phyloP scores from a whole-genome alignment of 805 yeast species.

The Lipomyces sp. region DNA sequence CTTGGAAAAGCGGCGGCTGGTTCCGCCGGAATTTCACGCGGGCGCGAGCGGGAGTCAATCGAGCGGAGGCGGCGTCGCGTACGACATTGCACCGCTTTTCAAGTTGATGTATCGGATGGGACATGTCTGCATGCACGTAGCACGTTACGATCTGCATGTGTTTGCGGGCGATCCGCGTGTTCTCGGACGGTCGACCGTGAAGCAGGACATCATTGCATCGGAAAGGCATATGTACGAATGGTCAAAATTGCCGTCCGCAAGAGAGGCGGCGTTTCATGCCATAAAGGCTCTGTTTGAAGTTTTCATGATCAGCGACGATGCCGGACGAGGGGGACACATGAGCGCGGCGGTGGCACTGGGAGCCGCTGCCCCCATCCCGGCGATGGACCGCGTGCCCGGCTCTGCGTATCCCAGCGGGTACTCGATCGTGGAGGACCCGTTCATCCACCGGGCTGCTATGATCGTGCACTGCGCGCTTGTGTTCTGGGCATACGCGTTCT shows the following conservation, averaged over 20 bases:
- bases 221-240: constrained; percentile 51
- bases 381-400: not conserved
- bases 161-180: constrained; percentile 79
- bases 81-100: constrained; percentile 13
- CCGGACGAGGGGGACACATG: not conserved
- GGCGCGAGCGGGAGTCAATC: constrained; percentile 1
- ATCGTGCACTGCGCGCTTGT: constrained; percentile 34
- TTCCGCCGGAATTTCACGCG: not conserved
- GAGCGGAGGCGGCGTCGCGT: not conserved
- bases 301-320: constrained; percentile 15
- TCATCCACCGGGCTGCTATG: constrained; percentile 33
- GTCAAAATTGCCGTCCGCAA: constrained; percentile 45
- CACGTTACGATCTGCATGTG: constrained; percentile 74
- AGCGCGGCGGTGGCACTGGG: not conserved
- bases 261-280: constrained; percentile 53
- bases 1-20: not conserved
- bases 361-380: not conserved
- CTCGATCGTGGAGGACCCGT: constrained; percentile 30
- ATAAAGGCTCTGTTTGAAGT: constrained; percentile 35
- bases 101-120: constrained; percentile 10
- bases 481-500: constrained; percentile 39
- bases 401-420: constrained; percentile 22
- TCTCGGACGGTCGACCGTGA: constrained; percentile 61
- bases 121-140: constrained; percentile 48
- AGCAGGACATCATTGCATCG: constrained; percentile 49